Evolutionary conservation across 1,284 basidiomycete species (phyloP).

Genomic region (Jaminaea rosea): DNA sequence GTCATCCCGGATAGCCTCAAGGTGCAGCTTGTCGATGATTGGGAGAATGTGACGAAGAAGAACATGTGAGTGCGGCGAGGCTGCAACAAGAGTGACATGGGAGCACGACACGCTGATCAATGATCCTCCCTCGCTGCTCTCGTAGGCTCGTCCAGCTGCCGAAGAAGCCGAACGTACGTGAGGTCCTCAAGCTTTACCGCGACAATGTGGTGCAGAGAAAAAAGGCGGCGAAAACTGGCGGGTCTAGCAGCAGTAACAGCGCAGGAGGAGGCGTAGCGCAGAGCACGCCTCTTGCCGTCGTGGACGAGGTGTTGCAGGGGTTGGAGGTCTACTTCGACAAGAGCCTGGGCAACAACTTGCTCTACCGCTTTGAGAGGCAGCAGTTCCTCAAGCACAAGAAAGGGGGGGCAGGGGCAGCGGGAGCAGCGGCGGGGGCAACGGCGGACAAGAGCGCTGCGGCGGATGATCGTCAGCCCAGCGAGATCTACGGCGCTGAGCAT

Average conservation of each 20-base stretch:
- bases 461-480: conserved; percentile 65
- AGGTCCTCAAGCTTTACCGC: conserved; percentile 67
- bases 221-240: conserved; percentile 3
- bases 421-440: conserved; percentile 48
- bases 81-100: conserved; percentile 49
- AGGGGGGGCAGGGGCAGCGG: conserved; percentile 54
- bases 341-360: conserved; percentile 75
- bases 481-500: conserved; percentile 90
- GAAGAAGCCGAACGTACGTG: conserved; percentile 67
- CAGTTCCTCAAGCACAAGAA: conserved; percentile 80
- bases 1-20: conserved; percentile 82
- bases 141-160: conserved; percentile 85
- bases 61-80: too few relatives aligned
- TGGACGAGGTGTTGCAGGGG: conserved; percentile 76
- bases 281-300: conserved; percentile 50
- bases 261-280: neutral
- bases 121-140: too few relatives aligned
- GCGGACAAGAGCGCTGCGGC: neutral
- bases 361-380: conserved; percentile 86
- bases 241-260: neutral
- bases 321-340: conserved; percentile 90
- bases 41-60: conserved; percentile 95
- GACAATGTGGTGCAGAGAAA: conserved; percentile 16
- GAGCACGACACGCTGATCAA: neutral
- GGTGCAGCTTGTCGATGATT: conserved; percentile 85